Evolutionary conservation across 257 asterid species (phyloP).

Genomic region (Scutellaria barbata): DNA sequence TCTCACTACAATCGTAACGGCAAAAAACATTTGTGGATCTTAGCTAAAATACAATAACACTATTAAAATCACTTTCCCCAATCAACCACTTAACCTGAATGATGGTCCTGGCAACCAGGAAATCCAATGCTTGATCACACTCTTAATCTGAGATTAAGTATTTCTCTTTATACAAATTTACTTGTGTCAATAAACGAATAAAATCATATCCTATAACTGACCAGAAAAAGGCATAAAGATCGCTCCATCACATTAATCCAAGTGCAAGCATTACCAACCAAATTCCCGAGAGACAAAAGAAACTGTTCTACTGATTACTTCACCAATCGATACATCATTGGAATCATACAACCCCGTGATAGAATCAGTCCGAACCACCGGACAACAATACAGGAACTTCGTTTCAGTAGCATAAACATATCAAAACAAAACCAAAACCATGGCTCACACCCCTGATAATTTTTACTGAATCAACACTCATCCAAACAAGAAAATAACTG

Average conservation of each 20-base stretch:
- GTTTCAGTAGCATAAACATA: conserved; percentile 22
- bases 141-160: conserved; percentile 21
- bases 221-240: conserved; percentile 7
- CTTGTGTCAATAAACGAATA: background rate
- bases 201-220: conserved; percentile 5
- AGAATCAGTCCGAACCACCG: conserved; percentile 5
- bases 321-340: conserved; percentile 17
- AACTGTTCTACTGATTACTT: conserved; percentile 19
- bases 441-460: conserved; percentile 17
- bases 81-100: background rate
- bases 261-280: background rate
- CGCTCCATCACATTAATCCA: conserved; percentile 17
- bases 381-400: conserved; percentile 16
- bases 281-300: conserved; percentile 12
- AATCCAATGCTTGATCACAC: background rate
- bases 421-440: conserved; percentile 26
- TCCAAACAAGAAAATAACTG: conserved; percentile 11
- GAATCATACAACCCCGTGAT: background rate
- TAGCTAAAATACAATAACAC: background rate
- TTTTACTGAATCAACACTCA: conserved; percentile 27
- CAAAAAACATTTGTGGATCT: background rate
- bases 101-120: background rate
- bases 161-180: conserved; percentile 16
- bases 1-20: background rate
- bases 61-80: background rate